Base-by-base conservation (phyloP, 129 eudicot genomes). In the Cynara cardunculus region DNA sequence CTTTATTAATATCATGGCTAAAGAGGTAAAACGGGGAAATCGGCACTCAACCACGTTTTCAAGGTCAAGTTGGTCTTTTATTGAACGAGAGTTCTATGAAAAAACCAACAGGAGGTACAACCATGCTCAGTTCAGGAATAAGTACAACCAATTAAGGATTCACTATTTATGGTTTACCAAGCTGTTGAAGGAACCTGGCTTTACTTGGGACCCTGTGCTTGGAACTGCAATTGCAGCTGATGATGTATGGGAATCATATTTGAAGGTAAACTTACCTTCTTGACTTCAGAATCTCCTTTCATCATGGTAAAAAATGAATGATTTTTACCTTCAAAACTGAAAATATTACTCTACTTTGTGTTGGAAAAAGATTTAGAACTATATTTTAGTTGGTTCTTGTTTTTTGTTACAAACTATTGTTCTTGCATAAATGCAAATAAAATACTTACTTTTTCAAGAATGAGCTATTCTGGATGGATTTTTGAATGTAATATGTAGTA, bases 181-280 rank as follows among this genome's bases (percentile, higher is more conserved):
- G 34, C 83, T 83, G 24, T 32, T 78, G 83, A 73, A 68, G 37
- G 80, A 78, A 73, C 83, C 83, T 41, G 86, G 86, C 4, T 83
- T 83, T 46, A 73, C 59, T 37, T 83, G 83, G 86, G 80, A 83
- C 62, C 75, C 86, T 78, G 56, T 30, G 59, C 62, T 39, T 49
- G 31, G 83, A 26, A 78, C 18, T 44, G 79, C 73, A 49, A 35
- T 72, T 30, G 83, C 86, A 14, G 24, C 19, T 14, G 83, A 83
- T 72, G 79, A 73, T 72, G 79, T 78, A 2, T 83, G 83, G 86
- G 86, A 78, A 78, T 72, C 83, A 22, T 78, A 83, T 80, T 39
- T 78, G 56, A 78, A 83, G 86, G 86, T 78, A 46, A 78, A 78
- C 37, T 14, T 25, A 62, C 26, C 3, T 2, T 28, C 13, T 72